phyloP scores from a whole-genome alignment of 2,329 filamentous ascomycete species.

The Cladosporium austrohemisphaericum region DNA sequence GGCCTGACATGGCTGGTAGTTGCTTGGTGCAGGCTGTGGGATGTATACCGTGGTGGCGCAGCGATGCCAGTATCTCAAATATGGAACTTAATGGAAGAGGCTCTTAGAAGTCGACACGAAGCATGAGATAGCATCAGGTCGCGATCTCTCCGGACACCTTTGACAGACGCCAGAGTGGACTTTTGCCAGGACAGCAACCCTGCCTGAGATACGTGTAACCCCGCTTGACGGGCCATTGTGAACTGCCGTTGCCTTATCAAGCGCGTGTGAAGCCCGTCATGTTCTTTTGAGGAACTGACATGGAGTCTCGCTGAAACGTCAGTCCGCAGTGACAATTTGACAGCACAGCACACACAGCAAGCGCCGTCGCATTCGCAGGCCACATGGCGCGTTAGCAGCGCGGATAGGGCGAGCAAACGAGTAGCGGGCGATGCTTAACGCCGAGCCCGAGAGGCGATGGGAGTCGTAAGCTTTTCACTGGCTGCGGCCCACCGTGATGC shows the following conservation, averaged over 20 bases:
- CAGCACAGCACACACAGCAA: not conserved
- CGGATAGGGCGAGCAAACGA: not conserved
- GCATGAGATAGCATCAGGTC: no score
- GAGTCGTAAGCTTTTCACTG: conserved; percentile 3
- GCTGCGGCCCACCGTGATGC: not conserved
- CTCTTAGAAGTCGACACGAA: no score
- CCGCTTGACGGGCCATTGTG: no score
- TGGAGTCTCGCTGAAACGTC: not conserved
- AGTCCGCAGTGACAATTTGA: not conserved
- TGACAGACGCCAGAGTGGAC: no score
- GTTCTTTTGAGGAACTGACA: not conserved
- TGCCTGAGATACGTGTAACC: not conserved
- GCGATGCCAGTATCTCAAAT: no score
- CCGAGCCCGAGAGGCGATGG: conserved; percentile 1
- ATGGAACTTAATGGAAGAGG: no score
- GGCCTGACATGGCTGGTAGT: conserved; percentile 19
- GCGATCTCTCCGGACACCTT: no score
- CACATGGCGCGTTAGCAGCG: not conserved
- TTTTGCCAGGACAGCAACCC: no score
- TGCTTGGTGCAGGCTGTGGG: not conserved
- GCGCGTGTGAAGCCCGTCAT: not conserved
- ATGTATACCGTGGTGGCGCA: no score
- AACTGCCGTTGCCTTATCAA: no score
- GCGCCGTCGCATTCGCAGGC: not conserved
- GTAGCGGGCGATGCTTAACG: not conserved